Base-by-base conservation (phyloP, 1,284 basidiomycete genomes). In the Neotropicomus parvogracilis region DNA sequence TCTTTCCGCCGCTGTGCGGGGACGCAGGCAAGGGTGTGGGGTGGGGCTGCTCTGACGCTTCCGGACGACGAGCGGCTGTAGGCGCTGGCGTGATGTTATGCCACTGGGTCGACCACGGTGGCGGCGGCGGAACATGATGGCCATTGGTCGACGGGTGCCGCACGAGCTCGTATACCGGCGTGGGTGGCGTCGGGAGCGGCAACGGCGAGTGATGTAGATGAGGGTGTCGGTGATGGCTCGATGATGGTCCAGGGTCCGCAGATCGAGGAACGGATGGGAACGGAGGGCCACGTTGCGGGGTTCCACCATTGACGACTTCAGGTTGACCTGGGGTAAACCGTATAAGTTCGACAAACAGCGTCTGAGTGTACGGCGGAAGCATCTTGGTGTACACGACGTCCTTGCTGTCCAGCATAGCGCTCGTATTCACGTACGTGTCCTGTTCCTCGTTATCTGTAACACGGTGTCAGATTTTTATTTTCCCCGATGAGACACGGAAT, bases 321-420 rank as follows among this genome's bases (percentile, higher is more conserved):
- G 74, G 69, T 28, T 76, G 72, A 26, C 78, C 76, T 3, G 77
- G 74, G 0, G 70, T 71, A 53, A 85, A 88, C 21, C 80, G 75
- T 46, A 87, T 73, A 12, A 90, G 76, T 46, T 90, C 86, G 7
- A 90, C 79, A 58, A 87, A 86, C 7, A 90, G 63, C 0, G 86
- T 88, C 48, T 78, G 78, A 6, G 74, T 78, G 52, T 77, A 77
- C 0, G 87, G 85, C 0, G 74, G 75, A 7, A 75, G 71, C 58
- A 88, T 67, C 54, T 79, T 79, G 67, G 78, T 82, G 66, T 81
- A 83, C 28, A 88, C 71, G 49, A 88, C 69, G 20, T 83, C 81
- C 58, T 79, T 84, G 70, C 83, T 80, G 46, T 88, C 82, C 26
- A 88, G 65, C 81, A 89, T 90, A 52, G 78, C 77, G 54, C 77